These are phyloP conservation scores for Rhodamnia argentea DNA, from an alignment of 345 rosid species.

Conservation along the genomic window DNA sequence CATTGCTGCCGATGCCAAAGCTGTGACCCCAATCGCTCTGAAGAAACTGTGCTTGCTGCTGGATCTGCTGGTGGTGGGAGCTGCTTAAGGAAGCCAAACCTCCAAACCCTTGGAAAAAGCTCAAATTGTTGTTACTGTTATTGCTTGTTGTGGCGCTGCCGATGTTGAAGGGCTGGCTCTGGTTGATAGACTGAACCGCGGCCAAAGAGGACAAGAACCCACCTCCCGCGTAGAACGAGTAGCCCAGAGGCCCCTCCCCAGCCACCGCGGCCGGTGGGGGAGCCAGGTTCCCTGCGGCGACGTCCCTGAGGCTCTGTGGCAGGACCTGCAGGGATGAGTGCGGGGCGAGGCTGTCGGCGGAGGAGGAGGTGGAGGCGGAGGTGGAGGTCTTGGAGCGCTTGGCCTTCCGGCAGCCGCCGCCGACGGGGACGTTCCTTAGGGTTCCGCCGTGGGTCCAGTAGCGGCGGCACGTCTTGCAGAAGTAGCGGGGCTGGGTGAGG, in stretches of 20 bases:
- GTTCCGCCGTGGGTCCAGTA: conserved; percentile 12
- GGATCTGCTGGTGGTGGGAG: neutral
- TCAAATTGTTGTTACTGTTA: neutral
- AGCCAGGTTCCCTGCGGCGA: neutral
- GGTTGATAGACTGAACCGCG: conserved; percentile 5
- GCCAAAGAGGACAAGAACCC: conserved; percentile 27
- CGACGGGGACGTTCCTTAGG: conserved; percentile 9
- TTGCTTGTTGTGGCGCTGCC: neutral
- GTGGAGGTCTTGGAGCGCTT: conserved; percentile 4
- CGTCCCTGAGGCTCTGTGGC: neutral
- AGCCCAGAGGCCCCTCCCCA: neutral
- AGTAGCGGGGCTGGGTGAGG: conserved; percentile 9
- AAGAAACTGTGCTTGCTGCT: neutral
- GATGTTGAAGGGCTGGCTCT: neutral
- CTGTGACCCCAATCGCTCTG: neutral
- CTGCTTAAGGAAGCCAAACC: neutral
- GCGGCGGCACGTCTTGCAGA: conserved; percentile 6
- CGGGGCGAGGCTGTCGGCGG: neutral
- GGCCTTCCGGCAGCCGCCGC: conserved; percentile 2
- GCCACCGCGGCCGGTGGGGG: neutral
- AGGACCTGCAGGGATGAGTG: neutral
- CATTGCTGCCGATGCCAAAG: neutral
- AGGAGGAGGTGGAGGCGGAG: neutral
- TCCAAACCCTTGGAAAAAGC: neutral
- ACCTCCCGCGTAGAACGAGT: neutral